Conservation (phyloP, 768 basidiomycete species). For the Lactarius akahatsu region DNA sequence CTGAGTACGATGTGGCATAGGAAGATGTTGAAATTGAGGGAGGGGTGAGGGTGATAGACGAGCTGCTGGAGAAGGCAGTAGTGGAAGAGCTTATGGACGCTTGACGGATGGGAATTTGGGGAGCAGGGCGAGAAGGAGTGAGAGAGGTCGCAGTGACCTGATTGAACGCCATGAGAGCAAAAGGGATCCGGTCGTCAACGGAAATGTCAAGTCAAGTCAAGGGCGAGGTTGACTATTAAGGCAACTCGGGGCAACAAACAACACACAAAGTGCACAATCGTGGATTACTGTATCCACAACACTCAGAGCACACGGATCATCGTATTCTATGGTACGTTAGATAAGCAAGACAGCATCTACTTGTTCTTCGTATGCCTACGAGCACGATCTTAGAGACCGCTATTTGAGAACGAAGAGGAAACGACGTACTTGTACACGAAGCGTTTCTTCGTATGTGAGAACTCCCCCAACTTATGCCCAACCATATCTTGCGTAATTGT, state of each 20-base stretch:
- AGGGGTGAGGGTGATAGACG: slow-evolving; percentile 52
- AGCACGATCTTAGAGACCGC: background rate
- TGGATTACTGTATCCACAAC: too few species aligned
- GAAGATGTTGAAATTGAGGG: slow-evolving; percentile 55
- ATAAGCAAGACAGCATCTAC: slow-evolving; percentile 29
- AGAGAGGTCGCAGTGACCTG: slow-evolving; percentile 56
- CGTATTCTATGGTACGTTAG: background rate
- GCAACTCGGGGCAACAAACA: background rate
- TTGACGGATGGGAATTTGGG: slow-evolving; percentile 61
- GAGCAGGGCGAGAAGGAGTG: slow-evolving; percentile 77
- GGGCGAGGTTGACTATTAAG: slow-evolving; percentile 5
- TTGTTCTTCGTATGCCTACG: slow-evolving; percentile 46
- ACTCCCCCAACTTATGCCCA: slow-evolving; percentile 96
- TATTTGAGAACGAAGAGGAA: background rate
- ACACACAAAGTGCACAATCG: background rate
- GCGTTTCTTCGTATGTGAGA: slow-evolving; percentile 83
- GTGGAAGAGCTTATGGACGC: slow-evolving; percentile 46
- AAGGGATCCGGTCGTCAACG: background rate
- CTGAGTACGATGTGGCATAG: slow-evolving; percentile 67
- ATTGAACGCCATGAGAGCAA: slow-evolving; percentile 46
- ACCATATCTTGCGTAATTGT: slow-evolving; percentile 96
- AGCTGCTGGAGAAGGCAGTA: slow-evolving; percentile 55
- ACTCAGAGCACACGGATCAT: too few species aligned
- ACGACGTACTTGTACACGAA: slow-evolving; percentile 79
- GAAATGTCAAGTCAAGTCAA: slow-evolving; percentile 3